phyloP scores from a whole-genome alignment of 805 yeast genomes.

The Monosporozyma unispora region DNA sequence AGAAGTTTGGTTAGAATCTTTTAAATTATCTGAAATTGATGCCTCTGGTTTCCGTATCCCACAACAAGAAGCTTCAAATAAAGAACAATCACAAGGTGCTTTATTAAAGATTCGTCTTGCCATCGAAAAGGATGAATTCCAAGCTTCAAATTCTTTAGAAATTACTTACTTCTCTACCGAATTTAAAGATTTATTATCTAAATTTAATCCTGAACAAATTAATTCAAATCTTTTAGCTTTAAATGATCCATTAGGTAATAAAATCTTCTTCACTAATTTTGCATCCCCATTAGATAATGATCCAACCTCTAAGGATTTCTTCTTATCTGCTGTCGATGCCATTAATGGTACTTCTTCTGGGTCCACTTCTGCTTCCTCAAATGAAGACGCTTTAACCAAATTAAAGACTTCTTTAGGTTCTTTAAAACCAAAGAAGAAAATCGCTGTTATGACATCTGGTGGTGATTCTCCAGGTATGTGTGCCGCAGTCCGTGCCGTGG shows the following conservation, averaged over 20 bases:
- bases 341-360: slow-evolving; percentile 6
- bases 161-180: slow-evolving; percentile 37
- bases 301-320: slow-evolving; percentile 21
- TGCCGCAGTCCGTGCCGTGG: slow-evolving; percentile 91
- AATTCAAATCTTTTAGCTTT: slow-evolving; percentile 17
- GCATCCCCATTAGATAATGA: slow-evolving; percentile 32
- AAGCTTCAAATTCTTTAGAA: slow-evolving; percentile 22
- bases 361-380: slow-evolving; percentile 9
- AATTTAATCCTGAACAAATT: slow-evolving; percentile 19
- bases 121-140: slow-evolving; percentile 19
- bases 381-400: slow-evolving; percentile 12
- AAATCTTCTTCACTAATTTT: slow-evolving; percentile 45
- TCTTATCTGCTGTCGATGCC: slow-evolving; percentile 11
- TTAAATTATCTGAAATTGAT: slow-evolving; percentile 52
- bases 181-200: slow-evolving; percentile 22
- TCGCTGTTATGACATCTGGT: slow-evolving; percentile 96
- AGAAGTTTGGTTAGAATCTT: slow-evolving; percentile 67
- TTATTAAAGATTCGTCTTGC: slow-evolving; percentile 41
- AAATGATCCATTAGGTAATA: slow-evolving; percentile 60
- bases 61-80: slow-evolving; percentile 35
- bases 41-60: slow-evolving; percentile 52
- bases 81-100: slow-evolving; percentile 37
- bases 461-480: slow-evolving; percentile 99
- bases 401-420: slow-evolving; percentile 15
- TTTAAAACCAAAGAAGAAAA: slow-evolving; percentile 29